A percentile compares a stretch with the other conserved stretches of the same genome.
Evolutionary conservation across 1,284 basidiomycete genomes (phyloP).

Genomic region (Trichosporon sp.): DNA sequence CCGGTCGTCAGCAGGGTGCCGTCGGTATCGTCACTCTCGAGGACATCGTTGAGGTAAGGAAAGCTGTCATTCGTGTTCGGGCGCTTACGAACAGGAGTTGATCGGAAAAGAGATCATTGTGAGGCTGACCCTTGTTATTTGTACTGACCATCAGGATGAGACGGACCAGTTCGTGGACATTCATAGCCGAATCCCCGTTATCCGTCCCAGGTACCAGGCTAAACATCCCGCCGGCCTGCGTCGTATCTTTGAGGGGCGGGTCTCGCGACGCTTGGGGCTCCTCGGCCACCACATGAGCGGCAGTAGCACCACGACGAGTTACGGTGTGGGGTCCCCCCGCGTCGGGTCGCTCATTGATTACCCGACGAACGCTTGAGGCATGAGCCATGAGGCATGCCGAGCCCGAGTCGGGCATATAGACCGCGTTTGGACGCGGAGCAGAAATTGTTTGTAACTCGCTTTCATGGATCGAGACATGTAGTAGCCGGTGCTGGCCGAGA

Average conservation of each 20-base stretch:
- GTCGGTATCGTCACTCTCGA: constrained; percentile 71
- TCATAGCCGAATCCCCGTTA: constrained; percentile 39
- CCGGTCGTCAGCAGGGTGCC: constrained; percentile 70
- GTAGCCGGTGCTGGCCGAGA: not conserved
- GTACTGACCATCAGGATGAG: constrained; percentile 45
- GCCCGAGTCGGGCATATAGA: not conserved
- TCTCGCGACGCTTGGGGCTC: constrained; percentile 37
- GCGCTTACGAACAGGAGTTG: constrained; percentile 39
- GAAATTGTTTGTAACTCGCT: not conserved
- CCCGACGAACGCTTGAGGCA: constrained; percentile 1
- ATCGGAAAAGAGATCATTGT: constrained; percentile 54
- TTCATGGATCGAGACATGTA: not conserved
- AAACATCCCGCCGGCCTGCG: constrained; percentile 35
- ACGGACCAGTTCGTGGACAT: constrained; percentile 53
- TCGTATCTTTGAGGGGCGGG: constrained; percentile 49
- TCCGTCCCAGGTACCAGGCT: constrained; percentile 24
- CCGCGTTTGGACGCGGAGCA: not conserved
- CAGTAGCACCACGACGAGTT: not conserved
- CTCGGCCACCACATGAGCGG: constrained; percentile 26
- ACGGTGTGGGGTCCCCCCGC: constrained; percentile 9
- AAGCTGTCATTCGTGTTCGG: not conserved
- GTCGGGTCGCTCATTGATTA: constrained; percentile 16
- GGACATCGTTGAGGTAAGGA: constrained; percentile 59
- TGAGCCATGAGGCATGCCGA: not conserved
- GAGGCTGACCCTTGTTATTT: constrained; percentile 14